Evolutionary conservation across 192 early-diverging fungal species (phyloP).

Genomic region (Podila clonocystis): DNA sequence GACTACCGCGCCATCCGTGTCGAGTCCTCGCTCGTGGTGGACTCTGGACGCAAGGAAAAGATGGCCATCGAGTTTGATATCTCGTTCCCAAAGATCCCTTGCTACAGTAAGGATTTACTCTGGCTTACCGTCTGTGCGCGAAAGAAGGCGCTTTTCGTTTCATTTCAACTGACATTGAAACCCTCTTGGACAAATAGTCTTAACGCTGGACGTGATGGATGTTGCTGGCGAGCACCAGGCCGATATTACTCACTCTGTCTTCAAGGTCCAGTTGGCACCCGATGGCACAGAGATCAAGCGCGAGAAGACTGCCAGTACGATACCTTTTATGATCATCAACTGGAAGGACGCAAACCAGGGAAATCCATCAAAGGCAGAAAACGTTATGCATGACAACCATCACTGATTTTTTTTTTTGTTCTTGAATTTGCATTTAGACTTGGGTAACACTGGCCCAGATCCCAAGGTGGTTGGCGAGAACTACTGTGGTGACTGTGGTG

Average conservation of each 20-base stretch:
- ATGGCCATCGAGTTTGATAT: constrained; percentile 91
- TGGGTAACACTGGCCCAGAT: constrained; percentile 55
- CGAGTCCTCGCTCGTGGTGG: constrained; percentile 83
- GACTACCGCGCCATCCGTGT: constrained; percentile 78
- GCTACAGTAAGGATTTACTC: constrained; percentile 68
- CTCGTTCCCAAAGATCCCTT: constrained; percentile 91
- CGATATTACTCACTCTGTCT: constrained; percentile 82
- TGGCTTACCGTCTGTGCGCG: background rate
- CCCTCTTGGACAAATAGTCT: constrained; percentile 55
- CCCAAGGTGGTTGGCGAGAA: constrained; percentile 40
- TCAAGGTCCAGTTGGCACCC: constrained; percentile 78
- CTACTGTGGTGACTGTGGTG: constrained; percentile 94
- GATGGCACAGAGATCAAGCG: constrained; percentile 72
- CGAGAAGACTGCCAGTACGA: constrained; percentile 65
- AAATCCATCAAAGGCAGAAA: background rate
- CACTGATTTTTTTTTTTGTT: background rate
- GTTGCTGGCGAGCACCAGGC: constrained; percentile 89
- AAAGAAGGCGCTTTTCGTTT: background rate
- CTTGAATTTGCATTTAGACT: constrained; percentile 50
- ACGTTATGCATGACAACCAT: background rate
- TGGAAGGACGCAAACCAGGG: background rate
- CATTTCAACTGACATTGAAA: background rate
- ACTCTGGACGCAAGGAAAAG: constrained; percentile 87
- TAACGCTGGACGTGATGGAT: constrained; percentile 97
- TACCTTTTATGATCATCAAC: background rate